A percentile compares a stretch with the other conserved stretches of the same genome.
Conservation (phyloP, 1,284 basidiomycete genomes). For the Puccinia hordei region DNA sequence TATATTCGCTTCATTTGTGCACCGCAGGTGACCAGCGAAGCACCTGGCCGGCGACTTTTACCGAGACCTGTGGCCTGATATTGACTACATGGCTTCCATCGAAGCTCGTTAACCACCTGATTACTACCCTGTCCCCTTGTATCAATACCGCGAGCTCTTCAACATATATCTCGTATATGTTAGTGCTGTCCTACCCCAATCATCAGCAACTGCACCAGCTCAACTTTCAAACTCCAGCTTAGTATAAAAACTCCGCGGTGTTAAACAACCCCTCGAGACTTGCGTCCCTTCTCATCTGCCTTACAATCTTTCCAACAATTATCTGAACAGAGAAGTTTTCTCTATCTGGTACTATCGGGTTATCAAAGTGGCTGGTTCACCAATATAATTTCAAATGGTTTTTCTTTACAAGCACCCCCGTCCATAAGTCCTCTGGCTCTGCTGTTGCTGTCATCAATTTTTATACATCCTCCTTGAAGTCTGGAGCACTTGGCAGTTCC, state of each 20-base stretch:
- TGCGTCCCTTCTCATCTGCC: too few relatives aligned
- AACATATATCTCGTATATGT: background rate
- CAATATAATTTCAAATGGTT: background rate
- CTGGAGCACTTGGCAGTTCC: background rate
- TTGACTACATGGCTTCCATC: background rate
- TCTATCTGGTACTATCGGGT: background rate
- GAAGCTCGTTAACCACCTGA: background rate
- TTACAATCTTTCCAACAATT: background rate
- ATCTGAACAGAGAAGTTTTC: background rate
- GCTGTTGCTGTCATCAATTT: background rate
- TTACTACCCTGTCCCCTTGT: background rate
- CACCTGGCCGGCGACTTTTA: background rate
- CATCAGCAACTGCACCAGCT: background rate
- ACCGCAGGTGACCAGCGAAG: background rate
- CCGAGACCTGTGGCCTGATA: background rate
- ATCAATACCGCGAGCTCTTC: background rate
- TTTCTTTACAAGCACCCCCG: background rate
- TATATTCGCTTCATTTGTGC: background rate
- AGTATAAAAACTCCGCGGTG: background rate
- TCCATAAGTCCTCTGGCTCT: too few relatives aligned
- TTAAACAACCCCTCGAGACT: background rate
- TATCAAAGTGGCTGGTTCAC: slow-evolving; percentile 10
- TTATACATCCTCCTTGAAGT: background rate
- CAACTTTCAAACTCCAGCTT: background rate
- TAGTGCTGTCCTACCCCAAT: background rate